Conservation (phyloP, 176 grass and related monocot genomes). For the Elaeis guineensis region DNA sequence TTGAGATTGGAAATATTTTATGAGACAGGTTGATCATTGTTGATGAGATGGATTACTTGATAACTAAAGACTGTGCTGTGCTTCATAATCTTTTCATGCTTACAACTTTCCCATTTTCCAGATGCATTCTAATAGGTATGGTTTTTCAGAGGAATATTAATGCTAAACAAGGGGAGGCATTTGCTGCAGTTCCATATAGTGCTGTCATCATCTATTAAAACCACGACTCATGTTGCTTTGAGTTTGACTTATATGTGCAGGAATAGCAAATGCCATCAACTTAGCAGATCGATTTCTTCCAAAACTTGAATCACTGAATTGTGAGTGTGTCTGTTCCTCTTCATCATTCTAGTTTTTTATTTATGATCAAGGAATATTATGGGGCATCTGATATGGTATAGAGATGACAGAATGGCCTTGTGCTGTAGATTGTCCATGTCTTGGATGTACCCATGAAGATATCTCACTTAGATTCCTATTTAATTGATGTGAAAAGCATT, state of each 20-base stretch:
- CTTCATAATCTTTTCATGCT: slow-evolving; percentile 99
- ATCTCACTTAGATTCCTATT: too few species aligned
- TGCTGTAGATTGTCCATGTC: too few species aligned
- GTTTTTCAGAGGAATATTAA: neutral
- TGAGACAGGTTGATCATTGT: slow-evolving; percentile 65
- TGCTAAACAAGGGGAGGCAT: neutral
- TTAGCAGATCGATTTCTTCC: slow-evolving; percentile 88
- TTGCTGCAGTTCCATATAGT: too few species aligned
- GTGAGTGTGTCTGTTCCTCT: slow-evolving; percentile 28
- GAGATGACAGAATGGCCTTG: too few species aligned
- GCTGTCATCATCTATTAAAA: too few species aligned
- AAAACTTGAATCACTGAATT: slow-evolving; percentile 88
- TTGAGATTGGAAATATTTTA: neutral
- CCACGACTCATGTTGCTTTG: too few species aligned
- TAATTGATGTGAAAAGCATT: neutral
- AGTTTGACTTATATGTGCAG: slow-evolving; percentile 29
- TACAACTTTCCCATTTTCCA: slow-evolving; percentile 61
- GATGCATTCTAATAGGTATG: slow-evolving; percentile 83
- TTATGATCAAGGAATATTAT: neutral
- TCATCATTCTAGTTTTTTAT: slow-evolving; percentile 12
- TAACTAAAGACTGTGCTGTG: slow-evolving; percentile 75
- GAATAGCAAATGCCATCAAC: slow-evolving; percentile 94
- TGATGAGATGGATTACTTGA: slow-evolving; percentile 95
- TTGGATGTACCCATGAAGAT: too few species aligned
- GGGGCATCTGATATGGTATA: too few species aligned